Conservation (phyloP, 2,329 filamentous ascomycete genomes). For the Chlorencoelia australis region DNA sequence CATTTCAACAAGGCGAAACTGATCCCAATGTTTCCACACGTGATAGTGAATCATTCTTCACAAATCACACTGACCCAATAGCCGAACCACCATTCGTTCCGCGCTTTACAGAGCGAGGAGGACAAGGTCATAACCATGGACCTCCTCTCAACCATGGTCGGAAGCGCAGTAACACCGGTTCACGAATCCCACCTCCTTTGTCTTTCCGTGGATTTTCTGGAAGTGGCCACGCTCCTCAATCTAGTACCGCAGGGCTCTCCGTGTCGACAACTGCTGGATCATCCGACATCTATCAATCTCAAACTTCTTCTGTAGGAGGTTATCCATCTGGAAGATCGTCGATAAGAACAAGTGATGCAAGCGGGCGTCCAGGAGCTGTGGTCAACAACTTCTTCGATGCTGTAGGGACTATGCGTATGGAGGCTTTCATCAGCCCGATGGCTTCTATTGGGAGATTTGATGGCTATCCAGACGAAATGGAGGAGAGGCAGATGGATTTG, state of each 20-base stretch:
- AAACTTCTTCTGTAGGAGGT: constrained; percentile 32
- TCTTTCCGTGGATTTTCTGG: constrained; percentile 68
- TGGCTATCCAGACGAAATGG: constrained; percentile 25
- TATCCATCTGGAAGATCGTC: constrained; percentile 32
- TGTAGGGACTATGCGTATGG: constrained; percentile 89
- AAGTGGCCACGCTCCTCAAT: constrained; percentile 30
- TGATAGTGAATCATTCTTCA: constrained; percentile 19
- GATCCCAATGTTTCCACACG: constrained; percentile 10
- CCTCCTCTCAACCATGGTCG: constrained; percentile 51
- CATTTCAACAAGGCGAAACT: constrained; percentile 15
- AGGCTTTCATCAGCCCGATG: constrained; percentile 76
- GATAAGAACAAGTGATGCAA: constrained; percentile 25
- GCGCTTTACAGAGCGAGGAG: constrained; percentile 52
- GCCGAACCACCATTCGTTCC: constrained; percentile 65
- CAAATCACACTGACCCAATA: constrained; percentile 9
- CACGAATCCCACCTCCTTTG: constrained; percentile 57
- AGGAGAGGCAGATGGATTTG: constrained; percentile 25
- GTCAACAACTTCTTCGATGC: constrained; percentile 63
- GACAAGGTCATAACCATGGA: constrained; percentile 12
- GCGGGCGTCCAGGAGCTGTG: constrained; percentile 21
- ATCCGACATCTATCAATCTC: constrained; percentile 50
- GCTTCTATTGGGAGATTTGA: constrained; percentile 27
- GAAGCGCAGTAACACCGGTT: constrained; percentile 83
- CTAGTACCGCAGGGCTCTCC: constrained; percentile 48
- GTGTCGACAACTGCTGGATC: constrained; percentile 44